Percentiles rank a stretch among this genome's conserved stretches.
Evolutionary conservation across 352 stramenopile genomes (phyloP).

Genomic region (Phytophthora cajani): DNA sequence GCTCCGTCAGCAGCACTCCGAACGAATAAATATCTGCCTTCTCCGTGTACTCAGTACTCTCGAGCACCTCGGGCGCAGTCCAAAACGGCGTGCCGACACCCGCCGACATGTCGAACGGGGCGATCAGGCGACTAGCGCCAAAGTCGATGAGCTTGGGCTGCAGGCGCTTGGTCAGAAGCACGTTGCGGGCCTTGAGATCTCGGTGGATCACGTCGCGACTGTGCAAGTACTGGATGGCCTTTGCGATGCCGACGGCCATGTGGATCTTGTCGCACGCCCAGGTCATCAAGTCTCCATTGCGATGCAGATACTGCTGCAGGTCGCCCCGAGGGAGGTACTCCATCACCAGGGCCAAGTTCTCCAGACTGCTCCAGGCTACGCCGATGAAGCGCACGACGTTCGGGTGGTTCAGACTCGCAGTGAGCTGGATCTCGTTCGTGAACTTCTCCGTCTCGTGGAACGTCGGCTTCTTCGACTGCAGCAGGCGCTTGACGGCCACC

Average conservation of each 20-base stretch:
- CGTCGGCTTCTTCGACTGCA: conserved; percentile 44
- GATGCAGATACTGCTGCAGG: conserved; percentile 47
- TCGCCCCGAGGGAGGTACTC: conserved; percentile 64
- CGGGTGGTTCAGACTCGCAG: conserved; percentile 48
- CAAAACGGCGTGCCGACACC: conserved; percentile 64
- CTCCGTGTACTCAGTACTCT: conserved; percentile 59
- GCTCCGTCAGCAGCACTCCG: conserved; percentile 58
- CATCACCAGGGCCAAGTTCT: conserved; percentile 57
- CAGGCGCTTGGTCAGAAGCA: conserved; percentile 60
- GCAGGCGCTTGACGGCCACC: conserved; percentile 61
- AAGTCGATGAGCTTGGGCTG: conserved; percentile 57
- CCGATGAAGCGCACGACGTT: conserved; percentile 60
- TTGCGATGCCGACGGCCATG: conserved; percentile 46
- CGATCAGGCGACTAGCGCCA: conserved; percentile 36
- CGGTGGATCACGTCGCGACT: conserved; percentile 64
- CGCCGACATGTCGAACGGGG: conserved; percentile 38
- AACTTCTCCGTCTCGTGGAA: conserved; percentile 56
- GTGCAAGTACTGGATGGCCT: conserved; percentile 51
- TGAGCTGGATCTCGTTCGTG: conserved; percentile 58
- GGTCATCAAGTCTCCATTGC: conserved; percentile 35
- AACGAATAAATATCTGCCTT: conserved; percentile 83
- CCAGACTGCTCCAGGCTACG: conserved; percentile 54
- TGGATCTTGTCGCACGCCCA: conserved; percentile 48
- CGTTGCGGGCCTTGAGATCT: conserved; percentile 83
- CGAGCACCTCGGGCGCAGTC: conserved; percentile 75